Evolutionary conservation across 306 rosid species (phyloP), one percentile per base, ranked within the genome.

Genomic region (Corylus avellana): DNA sequence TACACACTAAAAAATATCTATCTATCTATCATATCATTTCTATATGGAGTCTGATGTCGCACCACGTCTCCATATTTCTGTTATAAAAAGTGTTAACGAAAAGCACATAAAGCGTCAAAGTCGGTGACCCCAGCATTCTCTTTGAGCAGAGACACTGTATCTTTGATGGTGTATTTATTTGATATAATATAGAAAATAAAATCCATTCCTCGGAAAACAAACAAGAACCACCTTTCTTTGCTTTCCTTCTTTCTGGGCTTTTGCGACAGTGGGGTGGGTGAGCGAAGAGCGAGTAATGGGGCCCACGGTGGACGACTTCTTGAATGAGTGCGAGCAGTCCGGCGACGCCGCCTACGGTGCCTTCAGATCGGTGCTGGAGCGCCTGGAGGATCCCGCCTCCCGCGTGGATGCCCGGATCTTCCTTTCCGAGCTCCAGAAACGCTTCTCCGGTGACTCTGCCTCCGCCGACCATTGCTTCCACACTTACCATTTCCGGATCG

Each of bases 291-390:
- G 32, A 17, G 61, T 77, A 25, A 25, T 76, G 73, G 82, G 47
- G 46, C 86, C 25, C 20, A 25, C 97, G 25, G 86, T 91, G 46
- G 97, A 95, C 5, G 92, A 85, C 58, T 95, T 95, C 84, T 83
- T 95, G 73, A 62, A 75, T 55, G 86, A 77, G 68, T 95, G 99
- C 79, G 49, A 81, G 87, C 81, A 84, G 64, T 95, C 99, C 7
- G 92, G 99, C 4, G 99, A 95, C 57, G 90, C 90, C 39, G 98
- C 98, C 1, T 95, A 95, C 80, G 87, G 83, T 13, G 91, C 93
- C 2, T 70, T 95, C 37, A 86, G 99, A 25, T 88, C 86, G 18
- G 82, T 93, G 13, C 85, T 95, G 57, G 99, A 93, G 53, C 88
- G 86, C 12, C 97, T 95, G 2, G 99, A 92, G 78, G 80, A 93